Percentiles rank a stretch among this genome's conserved stretches.
These are phyloP conservation scores for Cyanodermella asteris DNA, from an alignment of 2,329 filamentous ascomycete genomes.

Conservation along the genomic window DNA sequence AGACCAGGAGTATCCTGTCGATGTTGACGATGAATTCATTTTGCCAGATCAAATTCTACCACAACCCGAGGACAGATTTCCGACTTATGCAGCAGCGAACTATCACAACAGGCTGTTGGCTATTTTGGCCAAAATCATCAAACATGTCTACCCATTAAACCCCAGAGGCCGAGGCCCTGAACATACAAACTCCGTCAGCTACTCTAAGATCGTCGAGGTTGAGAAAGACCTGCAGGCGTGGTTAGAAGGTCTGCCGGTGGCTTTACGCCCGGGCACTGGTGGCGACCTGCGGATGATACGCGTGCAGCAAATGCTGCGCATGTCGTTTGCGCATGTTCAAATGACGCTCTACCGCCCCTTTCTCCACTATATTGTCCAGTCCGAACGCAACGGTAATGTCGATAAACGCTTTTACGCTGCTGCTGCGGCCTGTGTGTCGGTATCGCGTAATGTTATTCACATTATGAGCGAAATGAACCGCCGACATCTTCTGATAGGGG, in stretches of 20 bases:
- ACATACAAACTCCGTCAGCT: slow-evolving; percentile 39
- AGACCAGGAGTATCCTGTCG: slow-evolving; percentile 24
- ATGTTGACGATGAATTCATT: slow-evolving; percentile 26
- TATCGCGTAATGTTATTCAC: slow-evolving; percentile 44
- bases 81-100: slow-evolving; percentile 37
- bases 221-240: slow-evolving; percentile 40
- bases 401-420: slow-evolving; percentile 44
- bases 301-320: slow-evolving; percentile 36
- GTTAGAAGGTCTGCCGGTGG: slow-evolving; percentile 47
- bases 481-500: slow-evolving; percentile 35
- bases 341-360: slow-evolving; percentile 44
- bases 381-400: slow-evolving; percentile 26
- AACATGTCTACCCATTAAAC: slow-evolving; percentile 42
- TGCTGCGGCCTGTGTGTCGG: slow-evolving; percentile 42
- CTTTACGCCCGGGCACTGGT: slow-evolving; percentile 59
- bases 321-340: slow-evolving; percentile 42
- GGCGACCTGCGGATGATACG: slow-evolving; percentile 50
- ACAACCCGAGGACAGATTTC: slow-evolving; percentile 32
- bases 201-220: slow-evolving; percentile 41
- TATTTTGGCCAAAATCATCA: slow-evolving; percentile 38
- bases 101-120: slow-evolving; percentile 35
- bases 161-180: slow-evolving; percentile 21
- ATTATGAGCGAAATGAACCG: slow-evolving; percentile 44
- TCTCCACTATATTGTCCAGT: slow-evolving; percentile 37
- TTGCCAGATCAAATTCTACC: slow-evolving; percentile 23